phyloP scores from a whole-genome alignment of 768 basidiomycete genomes.

The Xerocomus brunneocitrinus region DNA sequence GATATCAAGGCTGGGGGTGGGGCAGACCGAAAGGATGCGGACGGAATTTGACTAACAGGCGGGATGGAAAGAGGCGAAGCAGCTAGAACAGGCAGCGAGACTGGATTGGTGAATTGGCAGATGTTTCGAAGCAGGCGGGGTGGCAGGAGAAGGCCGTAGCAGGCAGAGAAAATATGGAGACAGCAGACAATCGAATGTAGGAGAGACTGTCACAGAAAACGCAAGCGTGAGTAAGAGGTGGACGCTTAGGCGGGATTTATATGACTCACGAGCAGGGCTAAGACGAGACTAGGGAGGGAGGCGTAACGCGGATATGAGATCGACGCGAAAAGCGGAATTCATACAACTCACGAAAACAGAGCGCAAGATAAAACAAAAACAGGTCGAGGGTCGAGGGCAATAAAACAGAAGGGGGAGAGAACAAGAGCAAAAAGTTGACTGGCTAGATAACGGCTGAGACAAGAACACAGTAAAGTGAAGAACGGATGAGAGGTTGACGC shows the following conservation, averaged over 20 bases:
- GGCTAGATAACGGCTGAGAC: neutral
- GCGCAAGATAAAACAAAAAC: neutral
- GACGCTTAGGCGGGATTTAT: neutral
- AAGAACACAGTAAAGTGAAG: neutral
- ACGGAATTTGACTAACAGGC: neutral
- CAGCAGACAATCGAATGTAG: neutral
- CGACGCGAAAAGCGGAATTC: neutral
- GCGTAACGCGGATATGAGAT: neutral
- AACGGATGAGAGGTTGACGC: neutral
- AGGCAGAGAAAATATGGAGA: neutral
- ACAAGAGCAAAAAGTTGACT: neutral
- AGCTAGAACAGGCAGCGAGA: neutral
- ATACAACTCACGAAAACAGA: neutral
- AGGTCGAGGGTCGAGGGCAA: neutral
- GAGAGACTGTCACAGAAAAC: neutral
- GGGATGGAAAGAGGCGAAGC: no score
- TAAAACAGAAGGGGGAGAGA: neutral
- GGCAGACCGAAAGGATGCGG: neutral
- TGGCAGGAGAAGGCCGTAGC: neutral
- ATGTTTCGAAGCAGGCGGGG: neutral
- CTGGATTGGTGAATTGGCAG: neutral
- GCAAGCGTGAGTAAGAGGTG: neutral
- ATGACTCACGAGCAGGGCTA: neutral
- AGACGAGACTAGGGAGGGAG: neutral
- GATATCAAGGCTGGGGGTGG: neutral